Base-by-base conservation (phyloP, 2,329 filamentous ascomycete species). In the Epicoccum sorghinum region DNA sequence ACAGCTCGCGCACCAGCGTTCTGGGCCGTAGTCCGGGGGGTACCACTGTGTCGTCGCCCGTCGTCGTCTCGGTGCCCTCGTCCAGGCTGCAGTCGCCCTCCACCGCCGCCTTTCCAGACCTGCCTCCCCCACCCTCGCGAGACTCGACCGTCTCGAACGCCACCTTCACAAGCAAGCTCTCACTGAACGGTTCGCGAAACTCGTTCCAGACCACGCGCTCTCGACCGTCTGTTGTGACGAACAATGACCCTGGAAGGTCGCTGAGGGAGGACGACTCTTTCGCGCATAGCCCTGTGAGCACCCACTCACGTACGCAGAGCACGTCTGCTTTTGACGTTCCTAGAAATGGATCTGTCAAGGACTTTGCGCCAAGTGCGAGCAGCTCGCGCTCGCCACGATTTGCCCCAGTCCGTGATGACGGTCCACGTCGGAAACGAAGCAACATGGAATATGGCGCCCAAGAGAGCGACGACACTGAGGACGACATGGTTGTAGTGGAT, bases 31-130 rank as follows among this genome's bases (percentile, higher is more conserved):
- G 70, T 43, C 65, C 69, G 7, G 64, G 59, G 1, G 67, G 60
- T 8, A 69, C 73, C 3, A 55, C 67, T 14, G 63, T 70, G 3
- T 72, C 73, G 2, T 76, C 74, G 36, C 73, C 75, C 22, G 65
- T 73, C 24, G 59, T 72, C 14, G 62, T 72, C 27, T 74, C 74
- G 5, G 60, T 68, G 44, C 64, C 73, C 13, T 68, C 71, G 0
- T 76, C 75, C 25, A 64, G 70, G 43, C 55, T 76, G 47, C 73
- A 76, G 45, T 77, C 75, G 24, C 75, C 75, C 9, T 64, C 74
- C n/a, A 61, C 64, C 10, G 47, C 71, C 41, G 67, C 58, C 32
- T 76, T 77, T 47, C 64, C 68, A n/a, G 74, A 77, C 14, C 52
- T 61, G 4, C 58, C 57, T 10, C 65, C 65, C 3, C 70, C 70